Base-by-base conservation (phyloP, 352 stramenopile species). In the Globisporangium cylindrosporum region DNA sequence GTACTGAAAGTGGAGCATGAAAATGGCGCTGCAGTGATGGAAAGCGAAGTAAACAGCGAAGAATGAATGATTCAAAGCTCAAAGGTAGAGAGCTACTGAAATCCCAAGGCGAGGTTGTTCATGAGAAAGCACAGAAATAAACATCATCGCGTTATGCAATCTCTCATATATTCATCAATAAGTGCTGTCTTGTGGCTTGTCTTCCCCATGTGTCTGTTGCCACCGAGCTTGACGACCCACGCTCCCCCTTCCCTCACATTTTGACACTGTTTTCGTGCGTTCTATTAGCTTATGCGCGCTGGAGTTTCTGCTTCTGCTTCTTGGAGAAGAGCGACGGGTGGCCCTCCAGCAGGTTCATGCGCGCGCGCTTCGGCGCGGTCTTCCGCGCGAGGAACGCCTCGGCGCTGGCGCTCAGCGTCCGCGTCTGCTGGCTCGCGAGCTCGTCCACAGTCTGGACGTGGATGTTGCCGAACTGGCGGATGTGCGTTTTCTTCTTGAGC, bases 391-490 rank as follows among this genome's bases (percentile, higher is more conserved):
- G 41, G 62, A 94, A 93, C 38, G 71, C 63, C 46, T 76, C 67
- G 4, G 84, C 83, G 43, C 74, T 79, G 9, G 70, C 66, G 1
- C 78, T 81, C 38, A 94, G 68, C 48, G 72, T 48, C 29, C 82
- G 87, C 29, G 74, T 76, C 64, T 82, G 70, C n/a, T 68, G 70
- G 0, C 73, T 68, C 41, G 80, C 76, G 25, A 91, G 56, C 12
- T 73, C 64, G 15, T 84, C 77, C 36, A 91, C 73, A 24, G 84
- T 93, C 74, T 91, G 82, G 70, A 93, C 84, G 32, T 91, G 69
- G 59, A 94, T 82, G 62, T 81, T 82, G 53, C 82, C 86, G 53
- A 94, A 94, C 64, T 91, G 76, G 38, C 83, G 79, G 66, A 86
- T 87, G 72, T 94, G 86, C 34, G 65, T 86, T 72, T 90, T 88